Base-by-base conservation (phyloP, 2,329 filamentous ascomycete genomes). In the Fusarium brevicatenulatum region DNA sequence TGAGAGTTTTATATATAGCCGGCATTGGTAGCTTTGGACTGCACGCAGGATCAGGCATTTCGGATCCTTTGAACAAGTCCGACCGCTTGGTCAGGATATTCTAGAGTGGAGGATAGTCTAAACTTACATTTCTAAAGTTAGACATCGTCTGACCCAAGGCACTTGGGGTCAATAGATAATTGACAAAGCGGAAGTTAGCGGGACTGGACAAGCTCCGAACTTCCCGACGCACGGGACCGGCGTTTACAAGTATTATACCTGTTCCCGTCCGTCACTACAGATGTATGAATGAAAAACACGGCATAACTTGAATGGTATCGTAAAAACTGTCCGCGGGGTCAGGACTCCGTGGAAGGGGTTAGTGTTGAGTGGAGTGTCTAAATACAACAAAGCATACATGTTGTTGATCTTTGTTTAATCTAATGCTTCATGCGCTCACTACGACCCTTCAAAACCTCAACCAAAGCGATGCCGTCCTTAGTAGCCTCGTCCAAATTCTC, bases 401-500 rank as follows among this genome's bases (percentile, higher is more conserved):
- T 6, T 15, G 2, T 7, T 37, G 9, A 19, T 12, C 13, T 8
- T 9, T 4, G 10, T 21, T 7, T 3, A 5, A 15, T 10, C 19
- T 58, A 58, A 30, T 58, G 32, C 8, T 61, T 72, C 72, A 74
- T 74, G 2, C 71, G 69, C 32, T 74, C 72, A 52, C 40, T 19
- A 6, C 68, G 72, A 13, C 25, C 12, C 7, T 72, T 52, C 23
- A 74, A 8, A 10, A 46, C 65, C 70, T 84, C 78, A 11, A 80
- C 83, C 79, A 86, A 68, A 30, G 85, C 80, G 0, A 90, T 75
- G 0, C 83, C 86, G 30, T 73, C 74, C 77, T 81, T 83, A 0
- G 89, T 91, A 42, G 80, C 77, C 68, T 86, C 85, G 74, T 91
- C 89, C 58, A 90, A 68, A 49, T 83, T 83, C 78, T 91, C 89